Evolutionary conservation across 2,329 filamentous ascomycete species (phyloP), one percentile per base, ranked within the genome.

Genomic region (Thyridium curvatum): DNA sequence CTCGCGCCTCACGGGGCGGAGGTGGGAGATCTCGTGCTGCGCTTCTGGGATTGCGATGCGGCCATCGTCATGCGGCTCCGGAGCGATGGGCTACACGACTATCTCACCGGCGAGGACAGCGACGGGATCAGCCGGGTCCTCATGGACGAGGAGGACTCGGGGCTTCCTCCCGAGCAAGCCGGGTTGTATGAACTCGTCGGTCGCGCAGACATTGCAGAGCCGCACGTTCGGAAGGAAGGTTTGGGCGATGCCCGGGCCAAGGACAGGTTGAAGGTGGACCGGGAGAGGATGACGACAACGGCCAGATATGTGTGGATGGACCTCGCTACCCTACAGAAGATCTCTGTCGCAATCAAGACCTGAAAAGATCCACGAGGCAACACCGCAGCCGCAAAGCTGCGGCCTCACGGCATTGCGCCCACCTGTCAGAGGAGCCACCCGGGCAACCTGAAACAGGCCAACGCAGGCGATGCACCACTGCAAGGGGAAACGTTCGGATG

Each of bases 31-130:
- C 4, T 41, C n/a, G 36, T 49, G 3, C 35, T 49, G 4, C 40
- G 43, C 10, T 49, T 49, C 32, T 49, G 46, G 46, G 41, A 43
- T 38, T 49, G 46, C 41, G 38, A 44, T 26, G 40, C 46, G 3
- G 45, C 45, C 12, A 30, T 44, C 18, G 39, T 49, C 6, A 34
- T 46, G 36, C 41, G 44, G 18, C 15, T 26, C 6, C 21, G 21
- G 21, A 6, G 21, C 21, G 21, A 26, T 10, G 6, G 6, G 6
- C 10, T 26, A 10, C 10, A 26, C 10, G 21, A 26, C 21, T 6
- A 26, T 6, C 21, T 26, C n/a, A n/a, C n/a, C 18, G 13, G 9
- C 30, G 18, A 32, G 15, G 16, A 17, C 17, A 35, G 8, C 1
- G 26, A 32, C 8, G n/a, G n/a, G 8, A 32, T 14, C 8, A 8